Evolutionary conservation across 306 rosid species (phyloP).

Genomic region (Oxytropis ochrocephala): DNA sequence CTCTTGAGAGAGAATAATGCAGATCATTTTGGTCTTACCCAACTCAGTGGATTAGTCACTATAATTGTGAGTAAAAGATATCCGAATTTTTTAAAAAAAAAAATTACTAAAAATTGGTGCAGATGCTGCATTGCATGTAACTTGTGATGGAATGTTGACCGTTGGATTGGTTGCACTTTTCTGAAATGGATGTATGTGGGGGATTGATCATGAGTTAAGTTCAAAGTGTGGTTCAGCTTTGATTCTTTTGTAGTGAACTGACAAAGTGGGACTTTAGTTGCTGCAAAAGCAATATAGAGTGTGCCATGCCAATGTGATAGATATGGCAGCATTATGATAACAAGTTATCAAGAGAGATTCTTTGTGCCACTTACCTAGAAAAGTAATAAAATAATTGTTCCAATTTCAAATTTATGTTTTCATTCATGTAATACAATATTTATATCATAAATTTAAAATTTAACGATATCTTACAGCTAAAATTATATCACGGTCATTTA

Average conservation of each 20-base stretch:
- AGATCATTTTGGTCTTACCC: too few species aligned
- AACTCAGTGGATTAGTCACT: too few species aligned
- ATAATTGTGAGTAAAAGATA: too few species aligned
- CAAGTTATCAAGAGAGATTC: background rate
- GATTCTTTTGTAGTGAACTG: background rate
- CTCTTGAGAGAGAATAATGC: too few species aligned
- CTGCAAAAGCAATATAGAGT: constrained; percentile 6
- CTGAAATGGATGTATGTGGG: background rate
- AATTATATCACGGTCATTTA: too few species aligned
- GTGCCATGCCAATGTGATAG: background rate
- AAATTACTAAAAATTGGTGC: background rate
- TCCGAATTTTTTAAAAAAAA: too few species aligned
- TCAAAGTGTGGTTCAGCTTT: background rate
- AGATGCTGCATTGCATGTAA: constrained; percentile 12
- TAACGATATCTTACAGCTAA: too few species aligned
- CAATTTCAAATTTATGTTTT: background rate
- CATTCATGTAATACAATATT: too few species aligned
- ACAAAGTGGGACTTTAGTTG: constrained; percentile 4
- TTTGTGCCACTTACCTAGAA: background rate
- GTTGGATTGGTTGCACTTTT: constrained; percentile 28
- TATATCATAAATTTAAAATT: too few species aligned
- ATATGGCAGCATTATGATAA: background rate
- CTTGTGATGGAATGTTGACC: constrained; percentile 25
- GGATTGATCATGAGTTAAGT: background rate
- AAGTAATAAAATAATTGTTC: background rate